A percentile compares a stretch with the other conserved stretches of the same genome.
These are phyloP conservation scores for Lactarius indigo DNA, from an alignment of 768 basidiomycete genomes.

Conservation along the genomic window DNA sequence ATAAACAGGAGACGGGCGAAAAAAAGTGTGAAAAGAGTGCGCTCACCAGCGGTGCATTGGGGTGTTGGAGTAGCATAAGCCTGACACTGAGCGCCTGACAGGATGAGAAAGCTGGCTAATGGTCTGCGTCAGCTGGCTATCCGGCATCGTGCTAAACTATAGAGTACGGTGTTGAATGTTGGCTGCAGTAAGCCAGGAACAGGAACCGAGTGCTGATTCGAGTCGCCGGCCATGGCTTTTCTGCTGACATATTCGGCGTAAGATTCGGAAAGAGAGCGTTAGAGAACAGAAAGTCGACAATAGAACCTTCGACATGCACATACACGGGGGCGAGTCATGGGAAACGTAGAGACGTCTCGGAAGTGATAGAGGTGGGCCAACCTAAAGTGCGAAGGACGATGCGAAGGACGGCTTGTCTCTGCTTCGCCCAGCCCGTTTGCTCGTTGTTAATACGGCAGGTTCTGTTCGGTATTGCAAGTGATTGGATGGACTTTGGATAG, in stretches of 20 bases:
- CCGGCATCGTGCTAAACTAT: constrained; percentile 46
- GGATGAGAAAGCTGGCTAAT: constrained; percentile 48
- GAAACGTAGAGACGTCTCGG: not conserved
- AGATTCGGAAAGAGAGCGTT: no score
- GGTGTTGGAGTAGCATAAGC: constrained; percentile 34
- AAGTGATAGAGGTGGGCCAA: not conserved
- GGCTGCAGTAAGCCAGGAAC: constrained; percentile 2
- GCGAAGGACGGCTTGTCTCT: constrained; percentile 14
- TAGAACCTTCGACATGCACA: no score
- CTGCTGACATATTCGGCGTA: constrained; percentile 17
- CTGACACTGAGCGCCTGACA: constrained; percentile 36
- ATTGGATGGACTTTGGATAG: no score
- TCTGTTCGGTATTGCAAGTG: no score
- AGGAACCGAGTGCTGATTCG: constrained; percentile 17
- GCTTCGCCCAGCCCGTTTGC: not conserved
- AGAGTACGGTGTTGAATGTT: constrained; percentile 26
- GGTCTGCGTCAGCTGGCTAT: constrained; percentile 60
- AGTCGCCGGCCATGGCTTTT: constrained; percentile 18
- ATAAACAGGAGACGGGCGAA: no score
- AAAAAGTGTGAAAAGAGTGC: not conserved
- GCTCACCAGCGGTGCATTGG: constrained; percentile 25
- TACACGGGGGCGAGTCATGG: no score
- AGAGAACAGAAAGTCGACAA: not conserved
- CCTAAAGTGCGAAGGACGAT: not conserved
- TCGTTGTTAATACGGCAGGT: no score